Percentiles rank a stretch among this genome's conserved stretches.
Evolutionary conservation across 2,329 filamentous ascomycete genomes (phyloP).

Genomic region (Cercospora citrullina): DNA sequence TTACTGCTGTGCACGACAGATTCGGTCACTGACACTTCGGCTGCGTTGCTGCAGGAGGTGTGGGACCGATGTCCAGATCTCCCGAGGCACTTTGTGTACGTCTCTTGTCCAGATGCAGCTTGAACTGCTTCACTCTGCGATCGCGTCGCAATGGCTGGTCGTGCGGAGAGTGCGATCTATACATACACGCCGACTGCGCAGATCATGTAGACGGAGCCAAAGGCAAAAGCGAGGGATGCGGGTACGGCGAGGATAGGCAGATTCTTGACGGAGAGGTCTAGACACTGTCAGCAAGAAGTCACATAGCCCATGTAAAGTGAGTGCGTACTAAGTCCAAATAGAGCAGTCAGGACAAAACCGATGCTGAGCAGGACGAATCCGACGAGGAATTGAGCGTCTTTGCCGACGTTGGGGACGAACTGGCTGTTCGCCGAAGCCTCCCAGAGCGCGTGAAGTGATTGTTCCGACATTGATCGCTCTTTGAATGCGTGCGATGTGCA

Average conservation of each 20-base stretch:
- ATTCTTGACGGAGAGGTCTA: conserved; percentile 79
- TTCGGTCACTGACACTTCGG: not conserved
- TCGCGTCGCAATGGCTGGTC: conserved; percentile 4
- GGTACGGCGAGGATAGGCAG: conserved; percentile 78
- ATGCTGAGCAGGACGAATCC: conserved; percentile 73
- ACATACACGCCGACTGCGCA: conserved; percentile 99
- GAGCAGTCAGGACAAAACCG: conserved; percentile 68
- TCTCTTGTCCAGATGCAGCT: not conserved
- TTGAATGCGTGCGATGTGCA: not conserved
- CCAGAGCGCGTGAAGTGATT: conserved; percentile 82
- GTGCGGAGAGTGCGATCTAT: conserved; percentile 49
- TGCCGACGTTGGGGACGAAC: conserved; percentile 76
- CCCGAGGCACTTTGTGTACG: not conserved
- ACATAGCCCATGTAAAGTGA: conserved; percentile 21
- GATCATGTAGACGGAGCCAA: conserved; percentile 97
- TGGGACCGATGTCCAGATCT: not conserved
- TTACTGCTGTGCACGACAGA: not conserved
- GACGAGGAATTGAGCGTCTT: conserved; percentile 79
- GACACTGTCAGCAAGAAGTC: conserved; percentile 26
- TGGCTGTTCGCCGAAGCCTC: conserved; percentile 85
- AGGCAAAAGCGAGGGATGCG: conserved; percentile 83
- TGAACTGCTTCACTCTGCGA: conserved; percentile 10
- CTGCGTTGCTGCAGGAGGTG: not conserved
- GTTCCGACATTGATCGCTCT: conserved; percentile 63
- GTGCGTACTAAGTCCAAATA: conserved; percentile 79